These are phyloP conservation scores for Euphrasia arctica DNA, from an alignment of 305 asterid genomes.

Conservation along the genomic window DNA sequence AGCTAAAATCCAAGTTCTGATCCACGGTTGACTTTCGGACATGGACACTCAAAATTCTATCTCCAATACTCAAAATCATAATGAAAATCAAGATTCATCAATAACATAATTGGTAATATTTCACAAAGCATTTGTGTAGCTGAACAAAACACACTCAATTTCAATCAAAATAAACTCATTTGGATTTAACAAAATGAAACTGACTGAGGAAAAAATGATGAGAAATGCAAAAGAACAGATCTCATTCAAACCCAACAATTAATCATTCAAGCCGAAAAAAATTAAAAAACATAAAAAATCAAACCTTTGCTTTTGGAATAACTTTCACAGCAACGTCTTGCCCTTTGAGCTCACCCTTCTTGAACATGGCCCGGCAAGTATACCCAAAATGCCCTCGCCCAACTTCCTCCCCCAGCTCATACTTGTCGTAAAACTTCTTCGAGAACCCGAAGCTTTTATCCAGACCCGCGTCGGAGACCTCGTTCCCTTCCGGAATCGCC, in stretches of 20 bases:
- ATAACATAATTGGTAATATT: not conserved
- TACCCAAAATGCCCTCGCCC: constrained; percentile 92
- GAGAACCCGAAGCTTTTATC: constrained; percentile 79
- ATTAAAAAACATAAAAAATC: not conserved
- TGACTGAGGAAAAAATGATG: not conserved
- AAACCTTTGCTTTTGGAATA: constrained; percentile 80
- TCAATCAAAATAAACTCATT: not conserved
- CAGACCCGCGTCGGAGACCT: constrained; percentile 39
- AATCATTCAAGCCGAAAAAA: not conserved
- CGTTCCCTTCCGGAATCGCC: constrained; percentile 60
- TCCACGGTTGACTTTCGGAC: not conserved
- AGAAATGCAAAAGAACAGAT: constrained; percentile 3
- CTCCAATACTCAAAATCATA: not conserved
- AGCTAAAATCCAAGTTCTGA: constrained; percentile 5
- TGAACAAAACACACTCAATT: not conserved
- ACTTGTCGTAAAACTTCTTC: constrained; percentile 58
- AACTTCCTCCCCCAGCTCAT: constrained; percentile 79
- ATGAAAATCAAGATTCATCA: not conserved
- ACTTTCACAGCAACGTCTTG: constrained; percentile 79
- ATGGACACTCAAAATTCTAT: constrained; percentile 1
- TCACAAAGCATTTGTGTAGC: not conserved
- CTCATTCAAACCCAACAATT: constrained; percentile 3
- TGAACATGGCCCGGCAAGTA: constrained; percentile 72
- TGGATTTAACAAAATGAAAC: not conserved
- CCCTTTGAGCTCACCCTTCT: constrained; percentile 71